phyloP scores from a whole-genome alignment of 345 rosid genomes.

The Xanthoceras sorbifolium region DNA sequence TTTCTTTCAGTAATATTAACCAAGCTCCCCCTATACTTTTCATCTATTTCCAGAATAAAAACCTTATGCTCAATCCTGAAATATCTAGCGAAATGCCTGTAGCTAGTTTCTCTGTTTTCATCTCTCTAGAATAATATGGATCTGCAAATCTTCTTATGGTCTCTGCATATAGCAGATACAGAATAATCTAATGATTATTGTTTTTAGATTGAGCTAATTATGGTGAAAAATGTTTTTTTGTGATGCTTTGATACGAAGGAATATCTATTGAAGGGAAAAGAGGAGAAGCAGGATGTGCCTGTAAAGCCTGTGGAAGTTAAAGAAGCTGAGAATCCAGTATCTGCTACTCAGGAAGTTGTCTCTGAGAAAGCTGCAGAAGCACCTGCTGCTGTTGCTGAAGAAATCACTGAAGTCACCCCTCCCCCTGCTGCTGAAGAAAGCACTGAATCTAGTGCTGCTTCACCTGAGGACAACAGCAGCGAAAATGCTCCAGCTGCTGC shows the following conservation, averaged over 20 bases:
- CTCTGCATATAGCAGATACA: background rate
- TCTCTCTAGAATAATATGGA: background rate
- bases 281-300: slow-evolving; percentile 44
- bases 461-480: slow-evolving; percentile 30
- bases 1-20: background rate
- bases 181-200: background rate
- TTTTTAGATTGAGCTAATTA: slow-evolving; percentile 11
- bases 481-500: slow-evolving; percentile 35
- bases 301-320: slow-evolving; percentile 55
- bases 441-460: slow-evolving; percentile 38
- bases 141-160: background rate
- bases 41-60: background rate
- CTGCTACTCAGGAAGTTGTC: slow-evolving; percentile 45
- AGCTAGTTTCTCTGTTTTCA: background rate
- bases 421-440: slow-evolving; percentile 39
- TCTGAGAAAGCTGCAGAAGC: slow-evolving; percentile 49
- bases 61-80: background rate
- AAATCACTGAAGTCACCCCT: slow-evolving; percentile 29
- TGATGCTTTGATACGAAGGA: slow-evolving; percentile 47
- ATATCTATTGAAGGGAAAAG: slow-evolving; percentile 70
- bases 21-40: no score
- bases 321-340: slow-evolving; percentile 44
- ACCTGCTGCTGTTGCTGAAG: slow-evolving; percentile 37
- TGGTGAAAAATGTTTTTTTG: background rate
- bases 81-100: background rate